phyloP scores from a whole-genome alignment of 768 basidiomycete species.

The Mycena leptocephala region DNA sequence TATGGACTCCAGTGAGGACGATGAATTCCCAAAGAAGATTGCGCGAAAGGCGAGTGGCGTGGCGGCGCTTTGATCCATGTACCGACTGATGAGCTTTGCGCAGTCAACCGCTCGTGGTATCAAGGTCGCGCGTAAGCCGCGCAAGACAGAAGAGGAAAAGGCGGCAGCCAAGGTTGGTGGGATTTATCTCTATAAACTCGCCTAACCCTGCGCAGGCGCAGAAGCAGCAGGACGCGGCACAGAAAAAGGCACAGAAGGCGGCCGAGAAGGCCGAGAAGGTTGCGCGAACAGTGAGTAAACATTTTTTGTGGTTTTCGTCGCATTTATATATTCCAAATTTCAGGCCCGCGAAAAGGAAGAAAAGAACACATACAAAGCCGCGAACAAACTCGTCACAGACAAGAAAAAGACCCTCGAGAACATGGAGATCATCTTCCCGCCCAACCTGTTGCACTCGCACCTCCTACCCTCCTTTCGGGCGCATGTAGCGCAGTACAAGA shows the following conservation, averaged over 20 bases:
- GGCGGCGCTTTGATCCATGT: background rate
- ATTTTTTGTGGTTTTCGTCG: no score
- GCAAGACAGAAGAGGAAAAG: slow-evolving; percentile 31
- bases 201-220: background rate
- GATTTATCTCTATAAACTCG: no score
- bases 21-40: slow-evolving; percentile 28
- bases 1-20: background rate
- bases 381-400: slow-evolving; percentile 35
- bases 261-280: slow-evolving; percentile 17
- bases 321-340: background rate
- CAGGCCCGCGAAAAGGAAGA: slow-evolving; percentile 21
- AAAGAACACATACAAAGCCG: slow-evolving; percentile 18
- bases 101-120: background rate
- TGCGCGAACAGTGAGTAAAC: background rate
- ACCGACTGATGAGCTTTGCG: background rate
- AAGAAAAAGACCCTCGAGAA: slow-evolving; percentile 29
- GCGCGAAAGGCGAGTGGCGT: slow-evolving; percentile 29
- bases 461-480: background rate
- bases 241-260: slow-evolving; percentile 28
- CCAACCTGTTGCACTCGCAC: background rate
- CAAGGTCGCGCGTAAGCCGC: slow-evolving; percentile 19
- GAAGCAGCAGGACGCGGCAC: slow-evolving; percentile 15
- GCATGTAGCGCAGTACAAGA: slow-evolving; percentile 6
- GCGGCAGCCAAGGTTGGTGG: slow-evolving; percentile 18
- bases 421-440: slow-evolving; percentile 33